Evolutionary conservation across 495 filamentous ascomycete genomes (phyloP), one percentile per base, ranked within the genome.

Genomic region (Podospora appendiculata): DNA sequence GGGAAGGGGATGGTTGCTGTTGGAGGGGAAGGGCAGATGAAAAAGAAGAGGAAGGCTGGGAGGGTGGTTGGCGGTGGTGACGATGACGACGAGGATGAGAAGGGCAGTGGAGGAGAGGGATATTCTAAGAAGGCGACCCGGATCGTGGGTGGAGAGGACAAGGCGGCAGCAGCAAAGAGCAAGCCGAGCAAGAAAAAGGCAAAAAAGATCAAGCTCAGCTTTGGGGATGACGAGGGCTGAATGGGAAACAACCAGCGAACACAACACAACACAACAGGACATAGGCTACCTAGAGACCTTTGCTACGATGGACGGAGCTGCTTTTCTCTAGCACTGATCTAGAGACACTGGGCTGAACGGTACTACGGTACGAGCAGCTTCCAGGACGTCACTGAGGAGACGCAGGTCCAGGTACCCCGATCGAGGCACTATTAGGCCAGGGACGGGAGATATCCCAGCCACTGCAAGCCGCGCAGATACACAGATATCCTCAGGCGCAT

Each of bases 121-220:
- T 8, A 59, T 54, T 12, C n/a, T 12, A 10, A 44, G 2, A 59
- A 54, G 47, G 42, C 19, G 12, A 50, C 18, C 36, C 25, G 34
- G 17, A 18, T 6, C 8, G 43, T 33, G 32, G 32, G 49, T 3
- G 52, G 32, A 12, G 41, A 50, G 2, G 32, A 53, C 3, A 45
- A 47, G 32, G 53, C 32, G 6, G 46, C 34, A 19, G 3, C 52
- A 18, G 41, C 48, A 14, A 54, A 32, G 47, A 33, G 46, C 16
- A 59, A 64, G 38, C 43, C 50, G 19, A 10, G 13, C 8, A 74
- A 73, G 56, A 77, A 75, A 54, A 76, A 77, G 58, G 70, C 71
- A 0, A 80, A 81, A 69, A 81, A 81, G 65, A 73, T 81, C 51
- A 79, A 80, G 68, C 67, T 81, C 42, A 80, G 78, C 60, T 81